Conservation (phyloP, 148 eudicot genomes). For the Camellia sinensis region DNA sequence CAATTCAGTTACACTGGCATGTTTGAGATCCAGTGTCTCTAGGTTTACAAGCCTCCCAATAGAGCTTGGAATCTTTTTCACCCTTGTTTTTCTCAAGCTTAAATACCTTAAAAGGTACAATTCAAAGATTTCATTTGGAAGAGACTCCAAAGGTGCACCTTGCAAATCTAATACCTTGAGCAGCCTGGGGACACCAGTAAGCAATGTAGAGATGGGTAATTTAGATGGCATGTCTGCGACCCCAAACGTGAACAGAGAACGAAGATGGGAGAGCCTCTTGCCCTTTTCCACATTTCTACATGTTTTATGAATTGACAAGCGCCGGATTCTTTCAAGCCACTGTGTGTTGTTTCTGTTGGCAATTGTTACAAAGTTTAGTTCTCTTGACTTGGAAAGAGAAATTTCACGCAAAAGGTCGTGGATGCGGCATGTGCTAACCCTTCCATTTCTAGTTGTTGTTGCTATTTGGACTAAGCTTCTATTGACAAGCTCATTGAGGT, state of each 20-base stretch:
- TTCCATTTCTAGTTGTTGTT: not conserved
- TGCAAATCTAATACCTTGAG: slow-evolving; percentile 13
- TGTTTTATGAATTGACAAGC: not conserved
- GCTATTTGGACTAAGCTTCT: slow-evolving; percentile 6
- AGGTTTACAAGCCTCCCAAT: slow-evolving; percentile 11
- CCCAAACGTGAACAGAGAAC: not conserved
- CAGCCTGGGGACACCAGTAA: not conserved
- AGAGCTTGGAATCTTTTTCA: slow-evolving; percentile 8
- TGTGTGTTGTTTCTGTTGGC: not conserved
- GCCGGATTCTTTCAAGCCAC: not conserved
- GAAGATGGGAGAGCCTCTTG: not conserved
- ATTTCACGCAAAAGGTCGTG: slow-evolving; percentile 7
- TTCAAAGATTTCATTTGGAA: slow-evolving; percentile 16
- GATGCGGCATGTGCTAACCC: not conserved
- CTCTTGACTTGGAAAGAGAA: not conserved
- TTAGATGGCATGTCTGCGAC: no score
- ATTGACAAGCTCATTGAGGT: slow-evolving; percentile 9
- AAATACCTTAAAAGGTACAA: slow-evolving; percentile 11
- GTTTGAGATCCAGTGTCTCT: slow-evolving; percentile 22
- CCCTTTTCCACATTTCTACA: not conserved
- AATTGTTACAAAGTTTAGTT: not conserved
- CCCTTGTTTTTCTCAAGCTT: slow-evolving; percentile 9
- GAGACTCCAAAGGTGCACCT: not conserved
- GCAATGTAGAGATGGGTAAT: not conserved
- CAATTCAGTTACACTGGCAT: slow-evolving; percentile 3